phyloP scores from a whole-genome alignment of 1,284 basidiomycete species.

The Tetrapyrgos nigripes region DNA sequence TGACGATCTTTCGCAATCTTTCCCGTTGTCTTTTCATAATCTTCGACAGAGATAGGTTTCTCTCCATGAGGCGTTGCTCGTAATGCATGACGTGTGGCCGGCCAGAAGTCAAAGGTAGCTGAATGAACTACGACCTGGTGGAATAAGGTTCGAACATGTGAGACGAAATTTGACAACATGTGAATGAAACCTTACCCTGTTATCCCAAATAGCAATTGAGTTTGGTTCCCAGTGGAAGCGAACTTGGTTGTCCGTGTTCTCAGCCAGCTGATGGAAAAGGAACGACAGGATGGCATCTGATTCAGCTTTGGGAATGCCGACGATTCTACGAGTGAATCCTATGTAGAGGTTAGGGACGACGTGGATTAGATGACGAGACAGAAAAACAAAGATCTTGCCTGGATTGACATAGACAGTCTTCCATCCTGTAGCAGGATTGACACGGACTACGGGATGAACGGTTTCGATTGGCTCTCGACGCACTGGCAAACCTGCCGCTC shows the following conservation, averaged over 20 bases:
- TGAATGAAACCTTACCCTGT: slow-evolving; percentile 53
- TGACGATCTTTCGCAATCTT: slow-evolving; percentile 71
- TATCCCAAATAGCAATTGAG: slow-evolving; percentile 78
- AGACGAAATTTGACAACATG: not conserved
- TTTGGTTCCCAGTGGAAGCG: slow-evolving; percentile 75
- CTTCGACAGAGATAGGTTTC: slow-evolving; percentile 75
- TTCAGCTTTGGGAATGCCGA: slow-evolving; percentile 82
- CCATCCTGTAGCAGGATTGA: slow-evolving; percentile 84
- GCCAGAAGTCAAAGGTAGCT: slow-evolving; percentile 82
- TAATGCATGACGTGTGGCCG: slow-evolving; percentile 75
- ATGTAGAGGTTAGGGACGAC: too few species aligned
- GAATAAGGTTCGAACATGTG: not conserved
- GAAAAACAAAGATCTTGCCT: slow-evolving; percentile 39
- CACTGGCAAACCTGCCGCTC: slow-evolving; percentile 68
- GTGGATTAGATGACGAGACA: not conserved
- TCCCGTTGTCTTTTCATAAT: slow-evolving; percentile 71
- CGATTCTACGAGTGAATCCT: slow-evolving; percentile 74
- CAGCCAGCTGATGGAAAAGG: slow-evolving; percentile 73
- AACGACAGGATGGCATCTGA: slow-evolving; percentile 75
- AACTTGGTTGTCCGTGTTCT: slow-evolving; percentile 75
- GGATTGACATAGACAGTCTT: slow-evolving; percentile 81
- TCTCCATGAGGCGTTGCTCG: slow-evolving; percentile 86
- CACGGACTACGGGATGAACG: slow-evolving; percentile 70
- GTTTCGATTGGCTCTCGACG: slow-evolving; percentile 75
- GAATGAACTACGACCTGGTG: slow-evolving; percentile 72